phyloP scores from a whole-genome alignment of 1,284 basidiomycete species.

The Cystobasidiaceae sp. region DNA sequence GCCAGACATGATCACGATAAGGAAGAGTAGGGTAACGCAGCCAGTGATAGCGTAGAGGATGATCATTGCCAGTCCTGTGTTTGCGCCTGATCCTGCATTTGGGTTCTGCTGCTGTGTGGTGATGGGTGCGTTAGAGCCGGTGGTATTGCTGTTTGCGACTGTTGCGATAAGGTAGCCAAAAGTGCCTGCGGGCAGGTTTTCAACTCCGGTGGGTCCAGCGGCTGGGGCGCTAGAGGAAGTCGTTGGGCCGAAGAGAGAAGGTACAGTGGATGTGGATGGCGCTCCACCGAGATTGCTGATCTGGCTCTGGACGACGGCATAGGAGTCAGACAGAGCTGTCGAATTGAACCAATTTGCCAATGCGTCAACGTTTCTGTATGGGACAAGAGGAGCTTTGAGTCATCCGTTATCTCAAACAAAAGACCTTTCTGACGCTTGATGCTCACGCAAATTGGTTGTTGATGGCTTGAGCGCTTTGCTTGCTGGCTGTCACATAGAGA shows the following conservation, averaged over 20 bases:
- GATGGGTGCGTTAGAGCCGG: background rate
- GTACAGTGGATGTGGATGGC: constrained; percentile 6
- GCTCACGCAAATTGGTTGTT: constrained; percentile 22
- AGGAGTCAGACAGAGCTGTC: background rate
- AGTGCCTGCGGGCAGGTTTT: too few species aligned
- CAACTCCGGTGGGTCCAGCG: background rate
- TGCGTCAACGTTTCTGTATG: background rate
- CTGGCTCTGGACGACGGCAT: constrained; percentile 3
- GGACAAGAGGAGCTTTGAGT: too few species aligned
- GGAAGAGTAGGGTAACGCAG: constrained; percentile 70
- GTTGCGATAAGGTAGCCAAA: constrained; percentile 35
- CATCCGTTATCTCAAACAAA: too few species aligned
- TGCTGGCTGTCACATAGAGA: constrained; percentile 55
- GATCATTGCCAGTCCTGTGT: constrained; percentile 70
- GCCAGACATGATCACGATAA: constrained; percentile 68
- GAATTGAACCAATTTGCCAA: constrained; percentile 12
- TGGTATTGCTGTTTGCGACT: constrained; percentile 30
- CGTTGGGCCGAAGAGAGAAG: constrained; percentile 18
- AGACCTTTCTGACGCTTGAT: too few species aligned
- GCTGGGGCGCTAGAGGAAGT: constrained; percentile 18
- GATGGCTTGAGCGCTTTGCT: constrained; percentile 6
- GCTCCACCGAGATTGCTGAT: constrained; percentile 1
- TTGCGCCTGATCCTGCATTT: constrained; percentile 12
- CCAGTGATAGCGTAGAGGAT: constrained; percentile 55
- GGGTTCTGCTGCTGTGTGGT: background rate